Evolutionary conservation across 176 grass and related monocot species (phyloP).

Genomic region (Aegilops tauschii): DNA sequence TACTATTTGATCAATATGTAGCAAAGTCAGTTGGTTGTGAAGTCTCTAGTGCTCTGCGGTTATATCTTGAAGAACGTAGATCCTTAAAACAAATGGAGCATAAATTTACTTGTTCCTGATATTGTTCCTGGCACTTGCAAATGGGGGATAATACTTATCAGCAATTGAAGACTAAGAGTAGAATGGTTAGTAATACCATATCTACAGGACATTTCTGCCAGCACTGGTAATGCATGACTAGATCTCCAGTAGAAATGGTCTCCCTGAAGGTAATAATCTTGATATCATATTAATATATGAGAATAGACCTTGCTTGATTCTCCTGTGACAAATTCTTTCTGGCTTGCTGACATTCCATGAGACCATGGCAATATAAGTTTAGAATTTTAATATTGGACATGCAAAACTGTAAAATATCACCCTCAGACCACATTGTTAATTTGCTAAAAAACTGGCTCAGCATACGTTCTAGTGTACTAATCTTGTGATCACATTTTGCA

Average conservation of each 20-base stretch:
- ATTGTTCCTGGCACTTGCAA: neutral
- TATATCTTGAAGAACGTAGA: constrained; percentile 18
- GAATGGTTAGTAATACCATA: neutral
- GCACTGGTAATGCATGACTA: neutral
- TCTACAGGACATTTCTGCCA: neutral
- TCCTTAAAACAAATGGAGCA: neutral
- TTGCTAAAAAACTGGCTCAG: neutral
- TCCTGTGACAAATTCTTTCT: neutral
- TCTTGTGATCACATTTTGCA: neutral
- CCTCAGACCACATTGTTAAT: neutral
- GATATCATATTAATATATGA: neutral
- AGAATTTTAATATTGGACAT: neutral
- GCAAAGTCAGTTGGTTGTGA: constrained; percentile 21
- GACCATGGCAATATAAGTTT: neutral
- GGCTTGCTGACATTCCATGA: neutral
- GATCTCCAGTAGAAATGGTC: neutral
- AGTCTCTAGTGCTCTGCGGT: constrained; percentile 23
- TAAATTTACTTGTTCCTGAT: constrained; percentile 22
- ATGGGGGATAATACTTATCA: neutral
- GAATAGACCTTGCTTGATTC: neutral
- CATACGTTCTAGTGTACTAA: neutral
- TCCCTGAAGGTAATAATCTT: constrained; percentile 29
- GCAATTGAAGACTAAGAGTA: neutral
- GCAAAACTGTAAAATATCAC: neutral
- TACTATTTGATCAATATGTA: constrained; percentile 49